Base-by-base conservation (phyloP, 352 stramenopile species). In the Pythium chondricola region DNA sequence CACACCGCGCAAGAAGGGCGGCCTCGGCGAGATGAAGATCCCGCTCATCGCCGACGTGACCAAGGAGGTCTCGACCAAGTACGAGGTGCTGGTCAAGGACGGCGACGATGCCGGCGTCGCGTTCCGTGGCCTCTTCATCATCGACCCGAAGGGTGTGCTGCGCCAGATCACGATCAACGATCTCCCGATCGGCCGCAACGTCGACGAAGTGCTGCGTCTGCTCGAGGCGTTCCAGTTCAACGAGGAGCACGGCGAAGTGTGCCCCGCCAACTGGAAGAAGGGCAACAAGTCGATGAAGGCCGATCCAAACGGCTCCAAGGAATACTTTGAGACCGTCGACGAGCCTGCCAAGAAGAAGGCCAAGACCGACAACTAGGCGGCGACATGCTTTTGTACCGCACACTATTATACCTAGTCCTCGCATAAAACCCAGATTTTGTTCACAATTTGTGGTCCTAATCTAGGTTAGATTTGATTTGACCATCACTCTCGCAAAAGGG, bases 171-270 rank as follows among this genome's bases (percentile, higher is more conserved):
- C 84, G 6, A 77, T 96, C 35, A 96, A 96, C 52, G 82, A 96
- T 63, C 46, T 95, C 46, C 82, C 87, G 5, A 74, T 96, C 16
- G 87, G 87, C 43, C 78, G 87, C 52, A 95, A 82, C 55, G 87
- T 95, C 22, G 88, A 97, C 68, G 89, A 97, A 52, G 81, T 88
- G 24, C 58, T 97, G 48, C 84, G 90, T 38, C 67, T 97, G n/a
- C 56, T 97, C 6, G 70, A 96, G 56, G 90, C 88, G 4, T 95
- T 97, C 75, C 81, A 97, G 66, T 97, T 90, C 67, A 65, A 82
- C 42, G 89, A 91, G 24, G 75, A 96, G 63, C 83, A 96, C 66
- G 87, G 85, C 42, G 88, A 96, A 46, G 79, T 90, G 41, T 97
- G 88, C 65, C 89, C 87, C 7, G 86, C 86, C n/a, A 76, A 76